These are phyloP conservation scores for Kwoniella sp. DNA, from an alignment of 768 basidiomycete species.

Conservation along the genomic window DNA sequence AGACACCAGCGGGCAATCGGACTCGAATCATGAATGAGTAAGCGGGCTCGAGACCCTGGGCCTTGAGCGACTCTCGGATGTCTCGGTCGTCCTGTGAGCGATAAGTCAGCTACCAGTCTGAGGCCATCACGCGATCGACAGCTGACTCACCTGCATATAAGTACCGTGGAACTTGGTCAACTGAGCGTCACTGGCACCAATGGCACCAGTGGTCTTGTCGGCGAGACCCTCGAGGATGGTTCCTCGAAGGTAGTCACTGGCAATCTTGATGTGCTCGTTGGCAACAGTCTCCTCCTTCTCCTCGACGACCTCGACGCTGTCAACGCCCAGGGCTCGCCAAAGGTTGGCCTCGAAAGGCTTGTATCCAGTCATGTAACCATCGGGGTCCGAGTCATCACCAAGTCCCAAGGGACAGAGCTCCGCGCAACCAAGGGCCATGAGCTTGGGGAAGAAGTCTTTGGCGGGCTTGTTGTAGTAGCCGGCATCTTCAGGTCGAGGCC, in stretches of 20 bases:
- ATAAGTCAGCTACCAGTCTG: conserved; percentile 50
- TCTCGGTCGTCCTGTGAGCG: conserved; percentile 96
- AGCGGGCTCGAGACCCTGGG: conserved; percentile 88
- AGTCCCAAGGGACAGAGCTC: conserved; percentile 70
- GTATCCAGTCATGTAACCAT: conserved; percentile 93
- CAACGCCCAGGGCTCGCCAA: conserved; percentile 94
- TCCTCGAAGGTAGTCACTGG: conserved; percentile 85
- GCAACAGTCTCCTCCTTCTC: conserved; percentile 95
- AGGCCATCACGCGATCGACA: neutral
- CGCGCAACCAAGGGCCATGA: conserved; percentile 74
- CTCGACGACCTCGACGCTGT: conserved; percentile 77
- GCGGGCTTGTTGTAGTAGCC: conserved; percentile 97
- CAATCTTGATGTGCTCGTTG: conserved; percentile 99
- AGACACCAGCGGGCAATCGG: conserved; percentile 93
- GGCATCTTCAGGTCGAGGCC: conserved; percentile 94
- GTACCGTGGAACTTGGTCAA: conserved; percentile 80
- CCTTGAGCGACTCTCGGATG: conserved; percentile 91
- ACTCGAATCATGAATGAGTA: conserved; percentile 99
- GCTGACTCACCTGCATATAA: conserved; percentile 48
- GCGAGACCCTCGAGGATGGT: conserved; percentile 88
- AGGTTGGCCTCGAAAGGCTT: conserved; percentile 87
- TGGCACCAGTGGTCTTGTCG: conserved; percentile 81
- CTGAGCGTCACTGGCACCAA: conserved; percentile 84
- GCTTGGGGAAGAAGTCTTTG: conserved; percentile 77
- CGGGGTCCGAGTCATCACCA: conserved; percentile 95